phyloP scores from a whole-genome alignment of 805 yeast species.

The Zygosaccharomyces kombuchaensis region DNA sequence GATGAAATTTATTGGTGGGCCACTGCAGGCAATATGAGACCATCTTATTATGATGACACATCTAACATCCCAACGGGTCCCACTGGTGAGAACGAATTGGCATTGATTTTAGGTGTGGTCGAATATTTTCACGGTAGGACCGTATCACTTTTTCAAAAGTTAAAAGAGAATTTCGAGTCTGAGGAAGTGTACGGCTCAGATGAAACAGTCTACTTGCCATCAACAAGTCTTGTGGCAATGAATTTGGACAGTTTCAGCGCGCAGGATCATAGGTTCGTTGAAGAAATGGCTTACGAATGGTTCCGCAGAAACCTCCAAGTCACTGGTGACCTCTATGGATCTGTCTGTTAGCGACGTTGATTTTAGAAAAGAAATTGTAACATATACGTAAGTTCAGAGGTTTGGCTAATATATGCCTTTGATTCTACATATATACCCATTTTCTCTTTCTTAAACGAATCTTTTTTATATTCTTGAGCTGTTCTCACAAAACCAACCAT shows the following conservation, averaged over 20 bases:
- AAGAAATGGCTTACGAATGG: slow-evolving; percentile 21
- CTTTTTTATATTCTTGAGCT: not conserved
- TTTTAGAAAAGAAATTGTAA: not conserved
- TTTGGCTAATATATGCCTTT: not conserved
- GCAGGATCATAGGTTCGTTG: slow-evolving; percentile 28
- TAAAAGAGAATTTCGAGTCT: slow-evolving; percentile 17
- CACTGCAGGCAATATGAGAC: slow-evolving; percentile 29
- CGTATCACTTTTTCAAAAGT: slow-evolving; percentile 11
- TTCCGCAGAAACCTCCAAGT: slow-evolving; percentile 17
- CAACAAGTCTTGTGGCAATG: slow-evolving; percentile 21
- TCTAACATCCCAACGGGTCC: slow-evolving; percentile 2
- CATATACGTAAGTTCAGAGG: not conserved
- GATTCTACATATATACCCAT: not conserved
- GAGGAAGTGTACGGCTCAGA: slow-evolving; percentile 13
- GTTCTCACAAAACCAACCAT: slow-evolving; percentile 40
- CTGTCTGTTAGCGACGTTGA: slow-evolving; percentile 5
- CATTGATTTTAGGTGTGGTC: slow-evolving; percentile 12
- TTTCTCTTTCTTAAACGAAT: not conserved
- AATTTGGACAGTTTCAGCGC: slow-evolving; percentile 34
- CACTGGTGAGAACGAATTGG: slow-evolving; percentile 12
- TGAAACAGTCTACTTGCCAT: slow-evolving; percentile 16
- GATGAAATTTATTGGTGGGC: slow-evolving; percentile 30
- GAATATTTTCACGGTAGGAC: slow-evolving; percentile 23
- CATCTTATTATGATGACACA: slow-evolving; percentile 23
- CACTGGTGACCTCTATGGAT: slow-evolving; percentile 10